Conservation (phyloP, 202 grass and related monocot genomes). For the Schoenoplectus triqueter region DNA sequence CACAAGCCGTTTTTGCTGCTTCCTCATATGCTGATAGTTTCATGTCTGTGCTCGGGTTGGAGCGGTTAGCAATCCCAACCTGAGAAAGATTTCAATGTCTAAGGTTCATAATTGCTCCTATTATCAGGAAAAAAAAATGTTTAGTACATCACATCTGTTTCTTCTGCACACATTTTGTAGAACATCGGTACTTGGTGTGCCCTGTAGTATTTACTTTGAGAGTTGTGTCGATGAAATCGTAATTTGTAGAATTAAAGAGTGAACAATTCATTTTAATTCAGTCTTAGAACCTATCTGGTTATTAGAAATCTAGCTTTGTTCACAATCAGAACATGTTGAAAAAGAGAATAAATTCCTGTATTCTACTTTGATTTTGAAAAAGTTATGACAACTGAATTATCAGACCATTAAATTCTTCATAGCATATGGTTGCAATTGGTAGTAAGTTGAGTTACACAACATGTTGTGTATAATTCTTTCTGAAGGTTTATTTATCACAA, state of each 20-base stretch:
- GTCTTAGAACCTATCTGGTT: neutral
- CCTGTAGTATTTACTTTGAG: too few relatives aligned
- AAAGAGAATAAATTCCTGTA: neutral
- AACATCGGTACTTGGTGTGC: too few relatives aligned
- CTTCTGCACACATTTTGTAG: too few relatives aligned
- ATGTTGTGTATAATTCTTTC: too few relatives aligned
- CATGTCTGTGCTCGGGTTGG: slow-evolving; percentile 20
- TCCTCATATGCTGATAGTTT: slow-evolving; percentile 21
- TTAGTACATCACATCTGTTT: too few relatives aligned
- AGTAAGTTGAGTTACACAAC: too few relatives aligned
- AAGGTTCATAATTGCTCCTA: neutral
- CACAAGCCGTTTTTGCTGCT: slow-evolving; percentile 19
- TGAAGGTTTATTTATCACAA: too few relatives aligned
- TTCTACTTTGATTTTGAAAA: neutral
- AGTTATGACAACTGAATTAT: neutral
- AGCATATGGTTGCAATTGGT: neutral
- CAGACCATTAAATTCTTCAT: neutral
- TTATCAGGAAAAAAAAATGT: neutral
- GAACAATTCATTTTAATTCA: neutral
- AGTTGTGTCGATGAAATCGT: neutral
- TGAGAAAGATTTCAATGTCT: slow-evolving; percentile 13
- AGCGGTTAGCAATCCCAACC: slow-evolving; percentile 45
- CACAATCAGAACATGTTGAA: neutral
- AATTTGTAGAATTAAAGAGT: neutral
- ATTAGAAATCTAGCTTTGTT: neutral